Conservation (phyloP, 805 yeast species). For the Sugiyamaella qingdaonensis region DNA sequence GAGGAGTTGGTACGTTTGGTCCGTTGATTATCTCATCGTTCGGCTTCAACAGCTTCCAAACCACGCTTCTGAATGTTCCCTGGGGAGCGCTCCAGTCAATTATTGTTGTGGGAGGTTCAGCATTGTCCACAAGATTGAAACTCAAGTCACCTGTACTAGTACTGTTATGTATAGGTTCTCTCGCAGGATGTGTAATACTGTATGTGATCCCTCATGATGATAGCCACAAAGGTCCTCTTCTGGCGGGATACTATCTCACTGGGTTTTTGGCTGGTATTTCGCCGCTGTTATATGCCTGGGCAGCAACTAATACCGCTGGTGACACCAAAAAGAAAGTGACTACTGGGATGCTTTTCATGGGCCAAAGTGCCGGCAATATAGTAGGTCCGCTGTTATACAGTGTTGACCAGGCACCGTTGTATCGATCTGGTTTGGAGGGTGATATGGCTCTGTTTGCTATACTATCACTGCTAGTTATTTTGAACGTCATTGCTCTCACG, state of each 20-base stretch:
- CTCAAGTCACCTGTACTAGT: conserved; percentile 17
- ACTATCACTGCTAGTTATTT: conserved; percentile 2
- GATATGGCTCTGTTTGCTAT: conserved; percentile 12
- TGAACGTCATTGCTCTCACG: neutral
- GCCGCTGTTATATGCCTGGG: neutral
- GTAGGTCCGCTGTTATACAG: conserved; percentile 71
- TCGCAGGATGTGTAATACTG: conserved; percentile 33
- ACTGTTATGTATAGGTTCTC: conserved; percentile 29
- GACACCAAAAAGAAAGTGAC: conserved; percentile 62
- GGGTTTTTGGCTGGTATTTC: conserved; percentile 1
- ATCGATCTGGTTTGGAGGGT: conserved; percentile 13
- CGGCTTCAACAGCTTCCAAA: conserved; percentile 31
- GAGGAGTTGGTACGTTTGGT: conserved; percentile 33
- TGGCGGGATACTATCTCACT: conserved; percentile 8
- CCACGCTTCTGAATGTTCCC: conserved; percentile 46
- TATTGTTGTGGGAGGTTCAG: conserved; percentile 33
- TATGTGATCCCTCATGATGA: neutral
- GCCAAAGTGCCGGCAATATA: conserved; percentile 64
- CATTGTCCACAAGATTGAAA: conserved; percentile 15
- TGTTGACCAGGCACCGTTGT: conserved; percentile 50
- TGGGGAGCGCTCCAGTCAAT: conserved; percentile 19
- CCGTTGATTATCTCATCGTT: conserved; percentile 30
- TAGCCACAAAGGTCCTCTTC: neutral
- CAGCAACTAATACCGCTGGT: conserved; percentile 54
- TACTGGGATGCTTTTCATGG: conserved; percentile 55